Percentiles rank a stretch among this genome's conserved stretches.
phyloP scores from a whole-genome alignment of 179 eudicot genomes.

The Spinacia oleracea region DNA sequence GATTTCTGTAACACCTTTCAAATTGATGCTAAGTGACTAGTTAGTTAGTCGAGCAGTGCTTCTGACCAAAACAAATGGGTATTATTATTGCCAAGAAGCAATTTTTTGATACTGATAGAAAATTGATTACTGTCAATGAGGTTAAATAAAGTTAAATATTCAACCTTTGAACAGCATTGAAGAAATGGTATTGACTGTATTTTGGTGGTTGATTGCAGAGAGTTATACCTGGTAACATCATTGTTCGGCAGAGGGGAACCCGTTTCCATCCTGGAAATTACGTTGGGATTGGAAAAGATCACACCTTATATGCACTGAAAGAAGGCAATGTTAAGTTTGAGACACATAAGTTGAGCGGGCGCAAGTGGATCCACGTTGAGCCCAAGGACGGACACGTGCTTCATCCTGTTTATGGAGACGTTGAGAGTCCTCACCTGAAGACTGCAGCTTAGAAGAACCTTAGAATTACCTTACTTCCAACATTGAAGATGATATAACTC shows the following conservation, averaged over 20 bases:
- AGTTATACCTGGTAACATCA: conserved; percentile 90
- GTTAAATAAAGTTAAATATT: not conserved
- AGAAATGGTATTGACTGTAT: not conserved
- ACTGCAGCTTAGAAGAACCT: conserved; percentile 22
- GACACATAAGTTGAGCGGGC: conserved; percentile 74
- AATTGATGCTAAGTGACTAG: not conserved
- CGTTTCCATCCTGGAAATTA: conserved; percentile 87
- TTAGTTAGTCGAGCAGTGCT: not conserved
- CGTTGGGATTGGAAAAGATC: conserved; percentile 88
- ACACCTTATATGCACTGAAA: conserved; percentile 74
- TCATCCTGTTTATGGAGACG: conserved; percentile 63
- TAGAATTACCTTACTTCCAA: not conserved
- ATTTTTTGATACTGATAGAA: not conserved
- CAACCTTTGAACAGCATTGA: not conserved
- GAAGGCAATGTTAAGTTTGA: conserved; percentile 84
- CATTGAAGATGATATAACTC: not conserved
- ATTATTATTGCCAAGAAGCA: not conserved
- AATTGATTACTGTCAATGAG: not conserved
- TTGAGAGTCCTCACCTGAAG: conserved; percentile 18
- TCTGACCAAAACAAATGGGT: no score
- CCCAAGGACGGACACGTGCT: conserved; percentile 82
- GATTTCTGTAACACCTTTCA: not conserved
- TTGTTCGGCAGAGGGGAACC: conserved; percentile 85
- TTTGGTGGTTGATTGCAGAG: conserved; percentile 42
- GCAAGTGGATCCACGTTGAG: conserved; percentile 91